Evolutionary conservation across 495 filamentous ascomycete species (phyloP), one percentile per base, ranked within the genome.

Genomic region (Neurospora sp.): DNA sequence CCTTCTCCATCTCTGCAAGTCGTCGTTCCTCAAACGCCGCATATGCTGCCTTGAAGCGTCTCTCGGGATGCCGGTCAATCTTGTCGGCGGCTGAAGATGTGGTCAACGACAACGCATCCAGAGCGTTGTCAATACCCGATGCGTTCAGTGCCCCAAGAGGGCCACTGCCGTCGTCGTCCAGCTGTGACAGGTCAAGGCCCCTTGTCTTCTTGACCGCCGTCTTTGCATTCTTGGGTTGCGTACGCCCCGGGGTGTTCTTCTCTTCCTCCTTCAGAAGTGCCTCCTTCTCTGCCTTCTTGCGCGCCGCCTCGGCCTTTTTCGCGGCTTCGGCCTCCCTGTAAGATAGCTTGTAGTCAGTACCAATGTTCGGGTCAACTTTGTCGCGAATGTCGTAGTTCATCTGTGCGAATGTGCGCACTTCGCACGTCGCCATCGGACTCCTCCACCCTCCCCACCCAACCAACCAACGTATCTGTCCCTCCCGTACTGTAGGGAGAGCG

Each of bases 231-330:
- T 87, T 89, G 14, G 88, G 86, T 35, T 85, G 85, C 1, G 88
- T 79, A 79, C 94, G 90, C 22, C 85, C 85, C 69, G 85, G 85
- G 42, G 88, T 83, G 76, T 85, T 87, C 79, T 91, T 90, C 82
- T 97, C 96, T 81, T 99, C 96, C 76, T 91, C 94, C 69, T 87
- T 89, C n/a, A 94, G 85, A 22, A 92, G 83, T 9, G 94, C 92
- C 20, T 94, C 94, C 27, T 89, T 90, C 76, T 97, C 94, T 48
- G 93, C 93, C 80, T 96, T 97, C 82, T 95, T 97, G 69, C 90
- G 89, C 1, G 93, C 93, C 35, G 86, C 88, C 81, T 97, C 94
- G 73, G 91, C 91, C 78, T 93, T 94, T 84, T 97, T 98, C 68
- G 89, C 88, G 61, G 91, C 93, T 74, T 92, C 91, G 70, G 92